phyloP scores from a whole-genome alignment of 2,329 filamentous ascomycete species.

The Arachnomyces sp. region DNA sequence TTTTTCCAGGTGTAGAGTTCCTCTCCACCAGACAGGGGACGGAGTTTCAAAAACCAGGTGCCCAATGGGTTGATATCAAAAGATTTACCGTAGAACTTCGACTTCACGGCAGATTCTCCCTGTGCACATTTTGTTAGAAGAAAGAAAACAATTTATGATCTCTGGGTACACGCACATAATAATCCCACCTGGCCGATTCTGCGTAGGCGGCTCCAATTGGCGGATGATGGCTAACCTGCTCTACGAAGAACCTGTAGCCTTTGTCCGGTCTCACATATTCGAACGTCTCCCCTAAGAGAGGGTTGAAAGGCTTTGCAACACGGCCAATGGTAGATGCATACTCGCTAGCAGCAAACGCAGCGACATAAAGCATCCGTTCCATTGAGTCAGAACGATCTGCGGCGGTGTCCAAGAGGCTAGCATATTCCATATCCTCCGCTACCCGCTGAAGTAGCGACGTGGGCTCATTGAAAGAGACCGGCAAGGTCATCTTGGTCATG shows the following conservation, averaged over 20 bases:
- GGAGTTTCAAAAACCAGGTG: conserved; percentile 88
- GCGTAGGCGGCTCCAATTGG: conserved; percentile 89
- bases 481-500: conserved; percentile 99
- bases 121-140: conserved; percentile 26
- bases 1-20: conserved; percentile 99
- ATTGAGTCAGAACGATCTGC: conserved; percentile 78
- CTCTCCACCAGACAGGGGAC: conserved; percentile 63
- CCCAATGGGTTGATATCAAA: conserved; percentile 95
- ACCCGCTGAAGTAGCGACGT: conserved; percentile 92
- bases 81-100: conserved; percentile 94
- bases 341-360: conserved; percentile 90
- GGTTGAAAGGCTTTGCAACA: conserved; percentile 97
- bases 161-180: conserved; percentile 49
- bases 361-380: conserved; percentile 88
- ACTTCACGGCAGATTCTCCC: conserved; percentile 89
- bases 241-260: conserved; percentile 95
- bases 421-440: conserved; percentile 97
- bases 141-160: neutral
- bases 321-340: conserved; percentile 95
- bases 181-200: conserved; percentile 89
- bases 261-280: conserved; percentile 95
- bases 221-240: conserved; percentile 96
- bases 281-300: conserved; percentile 89
- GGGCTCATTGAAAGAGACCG: conserved; percentile 97
- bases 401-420: conserved; percentile 80